Base-by-base conservation (phyloP, 2,329 filamentous ascomycete genomes). In the Sclerotinia spermophila region DNA sequence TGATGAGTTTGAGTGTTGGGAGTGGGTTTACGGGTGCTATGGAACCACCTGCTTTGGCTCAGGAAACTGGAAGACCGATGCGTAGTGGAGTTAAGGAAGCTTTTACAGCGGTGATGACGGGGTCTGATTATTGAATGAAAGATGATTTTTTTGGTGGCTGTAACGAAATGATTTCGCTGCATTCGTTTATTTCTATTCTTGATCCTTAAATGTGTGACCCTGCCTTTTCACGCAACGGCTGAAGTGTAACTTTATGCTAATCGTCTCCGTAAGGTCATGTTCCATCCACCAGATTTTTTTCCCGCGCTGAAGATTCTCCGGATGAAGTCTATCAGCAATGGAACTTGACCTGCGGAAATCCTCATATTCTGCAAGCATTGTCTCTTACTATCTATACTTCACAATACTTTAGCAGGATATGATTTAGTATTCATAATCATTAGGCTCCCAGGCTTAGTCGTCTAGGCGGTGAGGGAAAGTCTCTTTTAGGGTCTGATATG, bases 61-160 rank as follows among this genome's bases (percentile, higher is more conserved):
- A 66, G 24, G 45, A 66, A 30, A 66, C 62, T 30, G 35, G 45
- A 15, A 30, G 35, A 5, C 33, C 45, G 45, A 30, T 10, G n/a
- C n/a, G 45, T 40, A 71, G 73, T 58, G 60, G 64, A 17, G 40
- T 71, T n/a, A 67, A 72, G 30, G 70, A 64, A 21, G 68, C 48
- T 10, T 74, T 74, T 45, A 70, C 70, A 6, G 67, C 73, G 19
- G 68, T 65, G 15, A 64, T 70, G 33, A 74, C 72, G 19, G 65
- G 71, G 45, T 42, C 62, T 1, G 30, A 42, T 40, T 66, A 53
- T 66, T 66, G 48, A 53, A 53, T 53, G 33, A 24, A 30, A 53
- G 15, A 1, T 30, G 3, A 15, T 40, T 53, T 60, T 40, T 53
- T 3, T 40, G 7, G 40, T 66, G 6, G 24, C 40, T 27, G 5